Conservation (phyloP, 805 yeast genomes). For the Cyberlindnera euphorbiae region DNA sequence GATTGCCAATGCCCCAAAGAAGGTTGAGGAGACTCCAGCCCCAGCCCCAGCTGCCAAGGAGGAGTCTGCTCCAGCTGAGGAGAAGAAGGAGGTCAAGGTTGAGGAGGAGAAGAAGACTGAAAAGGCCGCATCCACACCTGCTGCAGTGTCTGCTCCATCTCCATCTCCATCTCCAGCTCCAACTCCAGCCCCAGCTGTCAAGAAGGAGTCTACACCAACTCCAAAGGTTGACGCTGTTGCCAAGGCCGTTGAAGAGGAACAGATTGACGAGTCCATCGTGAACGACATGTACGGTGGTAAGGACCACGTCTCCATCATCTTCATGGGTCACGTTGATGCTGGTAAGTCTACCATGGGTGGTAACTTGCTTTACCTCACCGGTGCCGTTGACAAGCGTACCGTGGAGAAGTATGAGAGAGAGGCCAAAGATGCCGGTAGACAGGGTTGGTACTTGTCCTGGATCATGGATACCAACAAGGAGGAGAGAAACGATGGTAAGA, state of each 20-base stretch:
- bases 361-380: constrained; percentile 85
- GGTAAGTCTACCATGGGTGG: constrained; percentile 99
- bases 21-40: constrained; percentile 21
- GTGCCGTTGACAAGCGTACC: constrained; percentile 97
- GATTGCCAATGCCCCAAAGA: constrained; percentile 47
- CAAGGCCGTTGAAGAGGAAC: constrained; percentile 67
- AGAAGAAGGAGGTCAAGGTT: constrained; percentile 18
- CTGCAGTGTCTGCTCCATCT: constrained; percentile 21
- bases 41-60: constrained; percentile 5
- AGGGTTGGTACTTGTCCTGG: constrained; percentile 99
- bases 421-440: constrained; percentile 99
- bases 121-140: constrained; percentile 3
- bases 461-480: constrained; percentile 99
- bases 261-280: constrained; percentile 80
- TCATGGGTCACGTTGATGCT: constrained; percentile 99
- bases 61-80: constrained; percentile 11
- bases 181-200: constrained; percentile 12
- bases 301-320: constrained; percentile 93
- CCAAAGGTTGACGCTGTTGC: constrained; percentile 40
- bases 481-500: constrained; percentile 98
- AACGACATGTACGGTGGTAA: constrained; percentile 95
- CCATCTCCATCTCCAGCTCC: constrained; percentile 18
- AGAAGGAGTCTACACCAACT: constrained; percentile 17
- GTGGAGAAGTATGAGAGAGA: constrained; percentile 97
- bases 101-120: constrained; percentile 22